phyloP scores from a whole-genome alignment of 495 filamentous ascomycete species.

The Aspergillus sparsus region DNA sequence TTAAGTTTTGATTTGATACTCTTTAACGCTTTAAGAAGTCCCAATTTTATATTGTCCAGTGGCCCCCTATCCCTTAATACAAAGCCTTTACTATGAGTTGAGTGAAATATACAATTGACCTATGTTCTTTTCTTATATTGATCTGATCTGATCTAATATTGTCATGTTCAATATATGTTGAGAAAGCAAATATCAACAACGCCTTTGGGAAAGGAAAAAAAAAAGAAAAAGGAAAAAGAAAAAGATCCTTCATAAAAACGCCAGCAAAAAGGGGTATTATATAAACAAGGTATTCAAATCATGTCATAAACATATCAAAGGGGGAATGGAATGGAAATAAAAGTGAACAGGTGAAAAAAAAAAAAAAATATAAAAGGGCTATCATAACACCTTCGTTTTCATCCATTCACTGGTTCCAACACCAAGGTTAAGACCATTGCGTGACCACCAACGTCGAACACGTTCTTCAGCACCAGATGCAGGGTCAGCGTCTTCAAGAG shows the following conservation, averaged over 20 bases:
- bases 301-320: constrained; percentile 9
- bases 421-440: constrained; percentile 83
- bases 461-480: constrained; percentile 60
- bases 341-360: background rate
- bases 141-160: no score
- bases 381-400: constrained; percentile 67
- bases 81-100: no score
- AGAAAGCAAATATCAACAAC: background rate
- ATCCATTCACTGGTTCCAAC: constrained; percentile 92
- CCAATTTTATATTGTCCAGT: no score
- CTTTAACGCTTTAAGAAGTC: no score
- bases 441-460: constrained; percentile 86
- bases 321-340: background rate
- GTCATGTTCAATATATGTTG: no score
- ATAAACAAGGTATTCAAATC: constrained; percentile 5
- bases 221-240: background rate
- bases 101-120: no score
- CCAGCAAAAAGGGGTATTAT: constrained; percentile 19
- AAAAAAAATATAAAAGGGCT: background rate
- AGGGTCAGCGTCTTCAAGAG: constrained; percentile 79
- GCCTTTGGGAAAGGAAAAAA: background rate
- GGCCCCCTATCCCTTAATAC: no score
- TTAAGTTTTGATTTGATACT: no score
- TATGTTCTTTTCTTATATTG: no score
- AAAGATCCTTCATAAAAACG: constrained; percentile 10